Conservation (phyloP, 23 red algal species). For the Agarophyton chilense region DNA sequence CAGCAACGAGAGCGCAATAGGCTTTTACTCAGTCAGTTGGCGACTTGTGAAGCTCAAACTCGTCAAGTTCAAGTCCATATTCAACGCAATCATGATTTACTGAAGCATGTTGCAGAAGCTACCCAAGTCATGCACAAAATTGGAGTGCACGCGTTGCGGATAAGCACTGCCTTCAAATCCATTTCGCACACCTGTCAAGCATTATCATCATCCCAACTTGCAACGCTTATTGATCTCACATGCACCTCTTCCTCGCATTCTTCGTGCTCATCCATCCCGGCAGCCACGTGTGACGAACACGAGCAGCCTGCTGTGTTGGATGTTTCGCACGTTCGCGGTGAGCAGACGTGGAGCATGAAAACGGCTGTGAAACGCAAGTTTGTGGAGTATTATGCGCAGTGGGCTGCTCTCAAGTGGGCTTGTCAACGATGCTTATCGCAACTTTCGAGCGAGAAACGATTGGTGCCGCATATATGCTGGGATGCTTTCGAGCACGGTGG, state of each 20-base stretch:
- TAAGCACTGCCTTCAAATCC: neutral
- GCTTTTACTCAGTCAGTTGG: neutral
- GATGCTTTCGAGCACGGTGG: neutral
- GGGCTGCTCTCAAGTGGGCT: slow-evolving; percentile 19
- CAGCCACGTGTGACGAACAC: neutral
- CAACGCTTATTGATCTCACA: slow-evolving; percentile 10
- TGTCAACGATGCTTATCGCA: slow-evolving; percentile 17
- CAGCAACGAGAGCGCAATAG: neutral
- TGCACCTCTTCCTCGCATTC: neutral
- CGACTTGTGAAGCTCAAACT: neutral
- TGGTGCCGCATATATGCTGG: neutral
- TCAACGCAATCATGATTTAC: neutral
- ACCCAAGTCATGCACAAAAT: neutral
- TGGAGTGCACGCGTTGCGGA: neutral
- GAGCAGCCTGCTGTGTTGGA: neutral
- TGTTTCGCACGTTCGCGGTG: neutral
- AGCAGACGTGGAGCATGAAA: neutral
- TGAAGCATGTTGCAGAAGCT: neutral
- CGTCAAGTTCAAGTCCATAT: neutral
- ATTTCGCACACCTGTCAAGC: neutral
- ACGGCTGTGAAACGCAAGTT: slow-evolving; percentile 50
- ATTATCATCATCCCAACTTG: neutral
- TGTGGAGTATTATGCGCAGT: slow-evolving; percentile 42
- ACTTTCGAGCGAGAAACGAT: neutral
- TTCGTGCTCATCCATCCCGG: neutral